phyloP scores from a whole-genome alignment of 2,329 filamentous ascomycete genomes.

The Penicillium sp. region DNA sequence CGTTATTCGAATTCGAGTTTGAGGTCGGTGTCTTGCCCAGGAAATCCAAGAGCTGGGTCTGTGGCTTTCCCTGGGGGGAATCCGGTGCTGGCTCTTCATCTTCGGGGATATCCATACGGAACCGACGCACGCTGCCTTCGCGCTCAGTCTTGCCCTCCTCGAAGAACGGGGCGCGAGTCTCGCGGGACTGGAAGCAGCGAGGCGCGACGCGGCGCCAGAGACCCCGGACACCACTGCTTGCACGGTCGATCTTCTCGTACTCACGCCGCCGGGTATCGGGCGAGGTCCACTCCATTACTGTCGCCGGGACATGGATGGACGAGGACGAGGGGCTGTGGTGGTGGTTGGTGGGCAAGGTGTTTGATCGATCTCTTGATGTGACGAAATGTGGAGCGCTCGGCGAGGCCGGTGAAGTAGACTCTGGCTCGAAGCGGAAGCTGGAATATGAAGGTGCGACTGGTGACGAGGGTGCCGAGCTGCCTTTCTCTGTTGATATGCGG shows the following conservation, averaged over 20 bases:
- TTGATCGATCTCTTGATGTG: slow-evolving; percentile 15
- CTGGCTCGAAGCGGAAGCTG: slow-evolving; percentile 14
- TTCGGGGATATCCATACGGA: slow-evolving; percentile 46
- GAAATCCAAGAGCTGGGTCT: slow-evolving; percentile 14
- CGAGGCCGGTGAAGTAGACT: slow-evolving; percentile 1
- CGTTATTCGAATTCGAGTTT: neutral
- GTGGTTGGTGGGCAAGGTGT: slow-evolving; percentile 18
- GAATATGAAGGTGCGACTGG: slow-evolving; percentile 19
- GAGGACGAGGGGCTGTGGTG: slow-evolving; percentile 25
- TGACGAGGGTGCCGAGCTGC: slow-evolving; percentile 20
- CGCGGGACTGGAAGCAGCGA: slow-evolving; percentile 38
- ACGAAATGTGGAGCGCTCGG: slow-evolving; percentile 4
- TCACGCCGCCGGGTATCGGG: slow-evolving; percentile 45
- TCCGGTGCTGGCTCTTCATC: slow-evolving; percentile 25
- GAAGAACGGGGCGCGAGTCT: slow-evolving; percentile 43
- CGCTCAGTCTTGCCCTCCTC: slow-evolving; percentile 42
- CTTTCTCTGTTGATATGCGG: slow-evolving; percentile 18
- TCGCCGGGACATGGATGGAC: slow-evolving; percentile 33
- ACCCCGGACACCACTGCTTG: slow-evolving; percentile 44
- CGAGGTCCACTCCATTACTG: slow-evolving; percentile 50
- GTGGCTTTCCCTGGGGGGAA: slow-evolving; percentile 1
- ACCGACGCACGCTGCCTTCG: slow-evolving; percentile 48
- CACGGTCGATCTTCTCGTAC: slow-evolving; percentile 56
- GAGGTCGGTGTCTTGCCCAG: neutral
- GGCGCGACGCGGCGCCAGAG: slow-evolving; percentile 45